A percentile compares a stretch with the other conserved stretches of the same genome.
These are phyloP conservation scores for Ustulina deusta DNA, from an alignment of 2,329 filamentous ascomycete genomes.

Conservation along the genomic window DNA sequence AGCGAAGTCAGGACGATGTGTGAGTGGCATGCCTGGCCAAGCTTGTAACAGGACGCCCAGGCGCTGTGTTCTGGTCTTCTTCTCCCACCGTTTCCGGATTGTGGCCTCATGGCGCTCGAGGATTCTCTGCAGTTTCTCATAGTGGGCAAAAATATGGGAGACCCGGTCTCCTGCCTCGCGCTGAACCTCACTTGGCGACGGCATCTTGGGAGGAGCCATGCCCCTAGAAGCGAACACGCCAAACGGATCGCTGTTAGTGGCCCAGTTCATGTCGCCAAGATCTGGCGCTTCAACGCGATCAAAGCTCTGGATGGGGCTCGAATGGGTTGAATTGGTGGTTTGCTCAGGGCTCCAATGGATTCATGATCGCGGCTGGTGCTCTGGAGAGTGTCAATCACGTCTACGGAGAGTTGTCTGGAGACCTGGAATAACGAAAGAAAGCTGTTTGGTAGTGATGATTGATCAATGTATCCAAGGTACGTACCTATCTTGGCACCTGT, in stretches of 20 bases:
- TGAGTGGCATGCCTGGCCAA: conserved; percentile 63
- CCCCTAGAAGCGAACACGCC: conserved; percentile 34
- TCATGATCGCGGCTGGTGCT: conserved; percentile 32
- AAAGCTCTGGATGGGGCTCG: conserved; percentile 39
- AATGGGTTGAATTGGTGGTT: conserved; percentile 40
- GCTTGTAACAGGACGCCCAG: conserved; percentile 59
- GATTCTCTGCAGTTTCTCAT: conserved; percentile 53
- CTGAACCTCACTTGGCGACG: conserved; percentile 22
- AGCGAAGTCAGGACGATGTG: conserved; percentile 65
- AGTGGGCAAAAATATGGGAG: conserved; percentile 52
- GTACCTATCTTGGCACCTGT: too few species aligned
- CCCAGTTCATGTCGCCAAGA: conserved; percentile 26
- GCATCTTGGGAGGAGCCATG: conserved; percentile 29
- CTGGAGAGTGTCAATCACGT: too few species aligned
- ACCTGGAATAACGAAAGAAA: too few species aligned
- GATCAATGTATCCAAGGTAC: too few species aligned
- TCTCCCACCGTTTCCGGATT: conserved; percentile 66
- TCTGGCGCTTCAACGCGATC: conserved; percentile 29
- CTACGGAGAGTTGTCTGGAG: too few species aligned
- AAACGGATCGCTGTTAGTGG: conserved; percentile 35
- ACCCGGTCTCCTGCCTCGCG: conserved; percentile 31
- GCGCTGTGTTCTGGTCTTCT: conserved; percentile 62
- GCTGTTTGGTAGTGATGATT: too few species aligned
- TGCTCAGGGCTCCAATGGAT: conserved; percentile 21
- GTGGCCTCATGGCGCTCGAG: conserved; percentile 63